Evolutionary conservation across 1,139 yeast species (phyloP).

Genomic region (Candida tetrigidarum): DNA sequence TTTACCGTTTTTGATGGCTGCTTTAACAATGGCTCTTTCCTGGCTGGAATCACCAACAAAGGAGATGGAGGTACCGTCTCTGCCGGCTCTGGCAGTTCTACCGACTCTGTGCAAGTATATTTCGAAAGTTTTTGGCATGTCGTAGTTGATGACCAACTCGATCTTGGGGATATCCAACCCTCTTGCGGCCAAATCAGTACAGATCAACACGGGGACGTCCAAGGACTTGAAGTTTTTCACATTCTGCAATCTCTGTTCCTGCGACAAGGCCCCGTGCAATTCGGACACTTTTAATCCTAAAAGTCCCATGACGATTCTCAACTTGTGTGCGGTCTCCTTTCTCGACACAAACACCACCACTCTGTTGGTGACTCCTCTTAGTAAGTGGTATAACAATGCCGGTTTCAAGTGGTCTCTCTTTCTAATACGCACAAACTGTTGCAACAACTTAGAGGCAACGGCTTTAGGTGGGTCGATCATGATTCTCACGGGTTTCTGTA

Average conservation of each 20-base stretch:
- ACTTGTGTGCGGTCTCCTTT: constrained; percentile 86
- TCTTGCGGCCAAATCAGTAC: constrained; percentile 99
- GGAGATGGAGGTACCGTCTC: constrained; percentile 91
- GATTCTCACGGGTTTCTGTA: constrained; percentile 88
- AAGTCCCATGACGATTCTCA: constrained; percentile 84
- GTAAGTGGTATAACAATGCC: constrained; percentile 73
- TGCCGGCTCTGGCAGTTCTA: constrained; percentile 99
- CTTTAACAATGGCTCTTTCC: constrained; percentile 88
- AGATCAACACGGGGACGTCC: constrained; percentile 82
- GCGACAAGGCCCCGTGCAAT: constrained; percentile 91
- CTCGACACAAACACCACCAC: constrained; percentile 90
- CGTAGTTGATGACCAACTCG: constrained; percentile 90
- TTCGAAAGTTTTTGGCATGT: constrained; percentile 93
- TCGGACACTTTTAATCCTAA: constrained; percentile 89
- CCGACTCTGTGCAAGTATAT: constrained; percentile 97
- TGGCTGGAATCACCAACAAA: constrained; percentile 89
- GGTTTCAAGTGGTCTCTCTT: constrained; percentile 86
- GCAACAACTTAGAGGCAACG: constrained; percentile 83
- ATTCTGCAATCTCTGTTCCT: constrained; percentile 90
- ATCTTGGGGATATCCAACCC: constrained; percentile 99
- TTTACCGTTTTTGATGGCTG: constrained; percentile 67
- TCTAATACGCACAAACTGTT: constrained; percentile 93
- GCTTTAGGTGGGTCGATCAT: constrained; percentile 98
- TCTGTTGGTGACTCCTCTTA: constrained; percentile 68
- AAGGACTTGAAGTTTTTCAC: constrained; percentile 82